Evolutionary conservation across 2,329 filamentous ascomycete species (phyloP), one percentile per base, ranked within the genome.

Genomic region (Cladophialophora immunda): DNA sequence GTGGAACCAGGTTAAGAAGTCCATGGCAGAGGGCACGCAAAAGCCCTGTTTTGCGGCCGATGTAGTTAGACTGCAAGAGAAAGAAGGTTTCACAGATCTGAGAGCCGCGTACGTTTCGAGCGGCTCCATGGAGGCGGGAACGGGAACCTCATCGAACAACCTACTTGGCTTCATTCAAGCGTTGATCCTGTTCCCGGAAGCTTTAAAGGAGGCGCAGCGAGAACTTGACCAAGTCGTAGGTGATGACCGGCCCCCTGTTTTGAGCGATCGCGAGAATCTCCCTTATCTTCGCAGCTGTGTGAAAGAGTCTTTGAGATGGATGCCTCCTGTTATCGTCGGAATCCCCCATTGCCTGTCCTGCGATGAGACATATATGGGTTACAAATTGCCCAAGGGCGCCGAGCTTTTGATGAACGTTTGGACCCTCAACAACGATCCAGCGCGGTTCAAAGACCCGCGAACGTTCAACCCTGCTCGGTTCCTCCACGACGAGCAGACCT

Each of bases 301-400:
- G 11, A 78, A 78, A 41, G 79, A 81, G 47, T 64, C 71, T 0
- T 70, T 78, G 0, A 73, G 78, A 4, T 79, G 77, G 78, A 71
- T 73, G 50, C 75, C 77, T 5, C 71, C 78, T 8, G 75, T 69
- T 0, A 73, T 76, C 0, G 74, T 77, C 72, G 75, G 73, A 0
- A 61, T 77, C 13, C 71, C 77, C 0, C 77, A 79, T 56, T 63
- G 68, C 4, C 72, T 71, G 2, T 71, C 84, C 68, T 78, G 76
- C 11, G 82, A 84, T 62, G 81, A 84, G 58, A 77, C 79, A 66
- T 84, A 80, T 69, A 76, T 77, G 22, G 82, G 81, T 7, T 83
- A 80, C 67, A 81, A 80, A 71, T 81, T 84, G 41, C 76, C 79
- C 19, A 84, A 84, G 73, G 83, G 82, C 17, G 78, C 79, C 2